phyloP scores from a whole-genome alignment of 1,284 basidiomycete genomes.

The Sporisorium reilianum region DNA sequence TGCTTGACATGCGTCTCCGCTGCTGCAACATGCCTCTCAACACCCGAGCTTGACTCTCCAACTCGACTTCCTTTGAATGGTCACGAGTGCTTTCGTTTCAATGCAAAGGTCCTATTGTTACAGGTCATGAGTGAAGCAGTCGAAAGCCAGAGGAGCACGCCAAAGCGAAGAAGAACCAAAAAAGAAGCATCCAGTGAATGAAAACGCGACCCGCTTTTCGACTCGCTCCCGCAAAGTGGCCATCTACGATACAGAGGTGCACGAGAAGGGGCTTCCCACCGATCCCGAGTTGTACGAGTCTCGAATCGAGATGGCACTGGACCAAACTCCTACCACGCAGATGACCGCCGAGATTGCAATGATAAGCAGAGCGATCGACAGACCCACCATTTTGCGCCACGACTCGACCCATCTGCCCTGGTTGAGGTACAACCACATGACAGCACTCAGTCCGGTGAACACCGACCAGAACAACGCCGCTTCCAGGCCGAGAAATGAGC shows the following conservation, averaged over 20 bases:
- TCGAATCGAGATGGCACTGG: conserved; percentile 67
- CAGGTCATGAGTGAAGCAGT: background rate
- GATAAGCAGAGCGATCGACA: conserved; percentile 57
- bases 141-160: too few relatives aligned
- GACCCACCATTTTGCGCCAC: conserved; percentile 40
- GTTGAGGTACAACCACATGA: conserved; percentile 60
- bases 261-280: conserved; percentile 69
- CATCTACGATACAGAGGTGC: conserved; percentile 34
- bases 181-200: background rate
- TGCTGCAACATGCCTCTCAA: background rate
- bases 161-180: background rate
- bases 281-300: conserved; percentile 63
- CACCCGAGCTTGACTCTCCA: too few relatives aligned
- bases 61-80: background rate
- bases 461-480: conserved; percentile 59
- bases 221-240: background rate
- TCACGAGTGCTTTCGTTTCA: background rate
- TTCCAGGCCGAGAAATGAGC: conserved; percentile 52
- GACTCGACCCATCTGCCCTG: conserved; percentile 45
- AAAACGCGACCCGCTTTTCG: background rate
- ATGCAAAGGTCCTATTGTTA: background rate
- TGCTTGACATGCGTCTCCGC: background rate
- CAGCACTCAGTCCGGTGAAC: conserved; percentile 50
- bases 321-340: conserved; percentile 69
- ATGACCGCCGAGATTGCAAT: conserved; percentile 67